Base-by-base conservation (phyloP, 805 yeast genomes). In the Saturnispora hagleri region DNA sequence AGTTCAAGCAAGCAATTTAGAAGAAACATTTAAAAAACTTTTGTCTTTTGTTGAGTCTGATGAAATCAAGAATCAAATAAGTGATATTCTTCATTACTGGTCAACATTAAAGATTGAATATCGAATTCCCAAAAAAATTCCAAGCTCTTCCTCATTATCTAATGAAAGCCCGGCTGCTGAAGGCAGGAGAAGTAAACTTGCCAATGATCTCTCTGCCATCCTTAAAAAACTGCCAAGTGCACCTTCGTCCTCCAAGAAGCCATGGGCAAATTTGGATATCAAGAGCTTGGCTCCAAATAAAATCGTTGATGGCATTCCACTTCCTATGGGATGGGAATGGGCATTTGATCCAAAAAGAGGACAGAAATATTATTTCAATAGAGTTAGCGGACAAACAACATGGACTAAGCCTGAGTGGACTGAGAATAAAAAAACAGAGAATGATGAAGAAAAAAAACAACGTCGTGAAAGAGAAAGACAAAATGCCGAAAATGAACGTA, bases 81-180 rank as follows among this genome's bases (percentile, higher is more conserved):
- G 64, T 3, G 64, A 66, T 7, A 67, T 90, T 38, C 60, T 87
- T 33, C 69, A 73, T 0, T 82, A 74, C 53, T 91, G 97, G 97
- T 71, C 82, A 46, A 71, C 71, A 31, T 76, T 87, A 54, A 82
- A 85, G 61, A 81, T 87, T 77, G 91, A 89, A n/a, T 86, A 84
- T 62, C 77, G 95, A 46, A 90, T 91, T 51, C 90, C 95, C 1
- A 83, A 90, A 59, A 74, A 74, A 40, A 68, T 48, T 8, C 63
- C 75, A 43, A 69, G 48, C 27, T 56, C 35, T 2, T 41, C 46
- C 1, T 43, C 44, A 7, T 18, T 27, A 17, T 4, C 20, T 8
- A 27, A 6, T 10, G 20, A n/a, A 12, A 18, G 43, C 1, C 54
- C 47, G 12, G 33, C 38, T n/a, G 34, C 61, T 10, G 63, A 62